Conservation (phyloP, 1,284 basidiomycete species). For the Takashimella koratensis region DNA sequence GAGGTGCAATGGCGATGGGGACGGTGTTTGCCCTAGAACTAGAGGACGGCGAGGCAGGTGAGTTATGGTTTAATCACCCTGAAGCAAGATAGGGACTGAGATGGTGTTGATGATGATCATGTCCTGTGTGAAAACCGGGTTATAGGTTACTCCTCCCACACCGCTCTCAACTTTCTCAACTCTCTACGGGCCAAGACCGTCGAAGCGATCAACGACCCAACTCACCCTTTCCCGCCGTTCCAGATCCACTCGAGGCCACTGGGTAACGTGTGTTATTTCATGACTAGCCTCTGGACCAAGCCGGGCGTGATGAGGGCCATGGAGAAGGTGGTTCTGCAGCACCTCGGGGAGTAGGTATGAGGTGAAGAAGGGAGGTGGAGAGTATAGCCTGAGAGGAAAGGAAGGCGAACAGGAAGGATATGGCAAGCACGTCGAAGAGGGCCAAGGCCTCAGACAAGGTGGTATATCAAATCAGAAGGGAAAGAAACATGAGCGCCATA, state of each 20-base stretch:
- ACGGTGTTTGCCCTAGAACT: constrained; percentile 82
- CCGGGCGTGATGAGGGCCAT: constrained; percentile 38
- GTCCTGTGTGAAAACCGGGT: no score
- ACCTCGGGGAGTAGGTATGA: no score
- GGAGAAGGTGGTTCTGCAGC: constrained; percentile 32
- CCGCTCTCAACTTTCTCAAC: constrained; percentile 61
- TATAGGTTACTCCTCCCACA: constrained; percentile 73
- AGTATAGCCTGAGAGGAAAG: no score
- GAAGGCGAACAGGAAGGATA: no score
- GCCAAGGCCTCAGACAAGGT: no score
- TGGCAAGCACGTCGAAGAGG: no score
- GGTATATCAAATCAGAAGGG: no score
- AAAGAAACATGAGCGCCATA: no score
- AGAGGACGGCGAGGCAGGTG: constrained; percentile 59
- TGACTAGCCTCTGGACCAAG: constrained; percentile 66
- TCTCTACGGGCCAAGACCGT: constrained; percentile 24
- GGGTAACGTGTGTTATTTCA: constrained; percentile 91
- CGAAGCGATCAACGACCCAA: constrained; percentile 9
- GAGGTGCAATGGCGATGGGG: constrained; percentile 81
- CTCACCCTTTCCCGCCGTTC: constrained; percentile 50
- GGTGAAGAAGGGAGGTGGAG: no score
- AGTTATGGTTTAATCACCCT: no score
- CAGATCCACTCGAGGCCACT: constrained; percentile 83
- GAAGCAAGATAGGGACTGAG: no score
- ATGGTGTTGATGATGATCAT: no score